Evolutionary conservation across 2,329 filamentous ascomycete genomes (phyloP).

Genomic region (Cladorrhinum sp.): DNA sequence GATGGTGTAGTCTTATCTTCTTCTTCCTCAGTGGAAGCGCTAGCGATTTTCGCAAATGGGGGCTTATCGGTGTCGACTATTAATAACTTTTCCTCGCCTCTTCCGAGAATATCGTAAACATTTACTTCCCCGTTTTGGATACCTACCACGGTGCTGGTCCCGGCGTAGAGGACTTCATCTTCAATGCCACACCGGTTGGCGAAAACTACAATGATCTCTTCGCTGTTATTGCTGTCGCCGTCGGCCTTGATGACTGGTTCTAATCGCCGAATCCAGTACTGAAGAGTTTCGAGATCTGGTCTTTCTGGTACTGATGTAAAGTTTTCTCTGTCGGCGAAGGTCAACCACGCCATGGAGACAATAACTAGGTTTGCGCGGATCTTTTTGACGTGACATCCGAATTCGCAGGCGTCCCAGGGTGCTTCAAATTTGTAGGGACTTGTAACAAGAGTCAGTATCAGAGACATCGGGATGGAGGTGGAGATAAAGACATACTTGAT

Average conservation of each 20-base stretch:
- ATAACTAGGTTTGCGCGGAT: conserved; percentile 59
- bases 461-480: too few relatives aligned
- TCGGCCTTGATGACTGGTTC: conserved; percentile 50
- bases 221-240: conserved; percentile 25
- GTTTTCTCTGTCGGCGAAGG: conserved; percentile 43
- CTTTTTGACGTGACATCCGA: conserved; percentile 54
- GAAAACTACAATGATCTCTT: conserved; percentile 58
- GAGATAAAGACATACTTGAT: conserved; percentile 47
- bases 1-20: not conserved
- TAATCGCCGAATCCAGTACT: conserved; percentile 63
- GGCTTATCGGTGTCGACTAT: conserved; percentile 52
- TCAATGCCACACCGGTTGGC: conserved; percentile 63
- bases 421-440: conserved; percentile 52
- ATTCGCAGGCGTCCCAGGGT: conserved; percentile 46
- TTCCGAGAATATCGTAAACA: conserved; percentile 60
- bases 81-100: conserved; percentile 58
- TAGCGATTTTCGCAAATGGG: conserved; percentile 35
- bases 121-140: conserved; percentile 56
- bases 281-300: conserved; percentile 61
- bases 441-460: conserved; percentile 9
- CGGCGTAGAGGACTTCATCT: conserved; percentile 58
- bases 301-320: conserved; percentile 41
- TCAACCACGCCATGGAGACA: conserved; percentile 65
- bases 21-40: conserved; percentile 17
- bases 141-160: conserved; percentile 60